Conservation (phyloP, 2,329 filamentous ascomycete genomes). For the Calonectria pauciramosa region DNA sequence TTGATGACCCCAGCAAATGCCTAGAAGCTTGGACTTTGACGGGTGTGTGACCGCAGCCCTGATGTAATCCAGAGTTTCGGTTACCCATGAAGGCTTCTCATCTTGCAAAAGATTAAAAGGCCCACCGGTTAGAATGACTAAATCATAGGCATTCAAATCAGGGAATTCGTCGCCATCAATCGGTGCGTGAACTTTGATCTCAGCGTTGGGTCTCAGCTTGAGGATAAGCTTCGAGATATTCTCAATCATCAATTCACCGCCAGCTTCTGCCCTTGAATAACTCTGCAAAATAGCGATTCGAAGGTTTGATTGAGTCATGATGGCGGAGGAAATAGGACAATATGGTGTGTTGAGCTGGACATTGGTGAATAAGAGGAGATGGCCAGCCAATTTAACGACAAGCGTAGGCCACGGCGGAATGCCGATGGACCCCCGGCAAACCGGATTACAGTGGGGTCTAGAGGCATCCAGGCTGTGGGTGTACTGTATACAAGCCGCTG, state of each 20-base stretch:
- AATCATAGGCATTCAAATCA: background rate
- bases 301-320: background rate
- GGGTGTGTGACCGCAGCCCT: background rate
- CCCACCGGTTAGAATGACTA: background rate
- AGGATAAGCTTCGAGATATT: background rate
- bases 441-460: background rate
- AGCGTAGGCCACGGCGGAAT: background rate
- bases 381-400: background rate
- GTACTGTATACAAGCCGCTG: background rate
- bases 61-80: background rate
- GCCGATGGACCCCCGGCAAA: background rate
- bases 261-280: background rate
- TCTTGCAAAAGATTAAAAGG: background rate
- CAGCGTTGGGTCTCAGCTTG: background rate
- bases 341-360: background rate
- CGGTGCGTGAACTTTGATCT: background rate
- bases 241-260: background rate
- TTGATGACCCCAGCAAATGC: slow-evolving; percentile 3
- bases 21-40: background rate
- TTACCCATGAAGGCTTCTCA: background rate
- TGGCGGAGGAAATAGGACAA: background rate
- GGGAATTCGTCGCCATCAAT: background rate
- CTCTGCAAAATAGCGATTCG: background rate
- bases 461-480: background rate
- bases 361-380: background rate